A percentile compares a stretch with the other conserved stretches of the same genome.
Evolutionary conservation across 1,284 basidiomycete genomes (phyloP).

Genomic region (Tilletia caries): DNA sequence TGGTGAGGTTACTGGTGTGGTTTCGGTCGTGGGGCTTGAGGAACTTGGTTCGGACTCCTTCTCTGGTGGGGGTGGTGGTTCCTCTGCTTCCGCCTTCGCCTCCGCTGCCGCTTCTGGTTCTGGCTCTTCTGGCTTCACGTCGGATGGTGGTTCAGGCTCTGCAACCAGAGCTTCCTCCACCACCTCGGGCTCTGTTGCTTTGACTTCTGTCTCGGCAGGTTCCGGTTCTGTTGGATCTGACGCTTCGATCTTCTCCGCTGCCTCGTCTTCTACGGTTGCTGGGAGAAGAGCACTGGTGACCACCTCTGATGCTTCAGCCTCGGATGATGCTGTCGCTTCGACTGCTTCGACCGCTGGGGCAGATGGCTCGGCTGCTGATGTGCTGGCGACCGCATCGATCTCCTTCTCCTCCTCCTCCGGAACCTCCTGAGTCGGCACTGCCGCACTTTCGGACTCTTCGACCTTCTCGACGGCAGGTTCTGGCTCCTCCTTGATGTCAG

Average conservation of each 20-base stretch:
- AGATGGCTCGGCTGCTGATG: no score
- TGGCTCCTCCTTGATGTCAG: background rate
- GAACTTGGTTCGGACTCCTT: background rate
- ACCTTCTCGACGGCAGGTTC: background rate
- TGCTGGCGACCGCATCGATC: no score
- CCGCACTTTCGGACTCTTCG: background rate
- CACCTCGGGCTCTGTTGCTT: no score
- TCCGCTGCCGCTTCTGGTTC: no score
- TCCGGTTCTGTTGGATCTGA: background rate
- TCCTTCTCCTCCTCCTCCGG: background rate
- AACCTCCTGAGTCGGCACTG: background rate
- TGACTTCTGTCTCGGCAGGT: no score
- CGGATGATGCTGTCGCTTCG: no score
- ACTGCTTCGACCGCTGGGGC: no score
- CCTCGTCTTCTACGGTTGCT: no score
- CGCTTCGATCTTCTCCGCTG: background rate
- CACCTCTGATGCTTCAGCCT: no score
- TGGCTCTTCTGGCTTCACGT: background rate
- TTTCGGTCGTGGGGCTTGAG: background rate
- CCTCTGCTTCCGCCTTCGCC: no score
- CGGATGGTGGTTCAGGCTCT: background rate
- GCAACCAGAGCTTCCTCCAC: background rate
- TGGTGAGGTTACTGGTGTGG: background rate
- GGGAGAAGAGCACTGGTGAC: no score
- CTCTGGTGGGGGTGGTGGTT: no score